These are phyloP conservation scores for Cyclostephanos invisitatus DNA, from an alignment of 108 stramenopile genomes.

Conservation along the genomic window DNA sequence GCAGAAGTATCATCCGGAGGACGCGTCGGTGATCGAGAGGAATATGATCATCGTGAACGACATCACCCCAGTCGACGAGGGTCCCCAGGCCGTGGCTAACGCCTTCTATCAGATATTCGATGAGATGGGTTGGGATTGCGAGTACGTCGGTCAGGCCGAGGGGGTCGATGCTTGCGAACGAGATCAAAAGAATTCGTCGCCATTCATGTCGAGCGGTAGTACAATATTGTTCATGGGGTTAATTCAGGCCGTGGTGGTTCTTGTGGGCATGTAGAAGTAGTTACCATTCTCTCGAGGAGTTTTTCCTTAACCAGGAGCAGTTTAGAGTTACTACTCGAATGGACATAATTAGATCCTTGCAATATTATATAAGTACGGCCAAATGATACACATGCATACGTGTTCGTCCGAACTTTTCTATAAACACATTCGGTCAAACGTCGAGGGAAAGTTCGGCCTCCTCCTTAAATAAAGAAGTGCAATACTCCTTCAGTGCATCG, in stretches of 20 bases:
- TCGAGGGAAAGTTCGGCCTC: no score
- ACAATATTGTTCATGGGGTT: neutral
- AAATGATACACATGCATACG: no score
- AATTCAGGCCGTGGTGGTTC: no score
- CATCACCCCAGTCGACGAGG: conserved; percentile 54
- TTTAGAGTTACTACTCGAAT: neutral
- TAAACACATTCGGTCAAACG: no score
- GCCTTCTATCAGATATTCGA: conserved; percentile 59
- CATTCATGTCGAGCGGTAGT: neutral
- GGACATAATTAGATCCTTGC: neutral
- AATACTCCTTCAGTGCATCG: conserved; percentile 27
- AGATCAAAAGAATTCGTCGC: neutral
- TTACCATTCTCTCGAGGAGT: neutral
- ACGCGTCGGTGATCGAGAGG: conserved; percentile 57
- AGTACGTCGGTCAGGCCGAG: conserved; percentile 56
- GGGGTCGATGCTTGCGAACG: conserved; percentile 58
- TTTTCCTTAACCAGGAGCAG: no score
- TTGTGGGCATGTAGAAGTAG: no score
- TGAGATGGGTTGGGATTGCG: conserved; percentile 59
- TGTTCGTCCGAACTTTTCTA: no score
- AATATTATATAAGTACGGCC: no score
- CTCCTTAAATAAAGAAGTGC: neutral
- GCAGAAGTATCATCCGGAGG: conserved; percentile 40
- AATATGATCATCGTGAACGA: conserved; percentile 61
- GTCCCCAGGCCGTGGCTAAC: conserved; percentile 69